Evolutionary conservation across 78 protist species (phyloP), one percentile per base, ranked within the genome.

Genomic region (Dictyostelium discoideum): DNA sequence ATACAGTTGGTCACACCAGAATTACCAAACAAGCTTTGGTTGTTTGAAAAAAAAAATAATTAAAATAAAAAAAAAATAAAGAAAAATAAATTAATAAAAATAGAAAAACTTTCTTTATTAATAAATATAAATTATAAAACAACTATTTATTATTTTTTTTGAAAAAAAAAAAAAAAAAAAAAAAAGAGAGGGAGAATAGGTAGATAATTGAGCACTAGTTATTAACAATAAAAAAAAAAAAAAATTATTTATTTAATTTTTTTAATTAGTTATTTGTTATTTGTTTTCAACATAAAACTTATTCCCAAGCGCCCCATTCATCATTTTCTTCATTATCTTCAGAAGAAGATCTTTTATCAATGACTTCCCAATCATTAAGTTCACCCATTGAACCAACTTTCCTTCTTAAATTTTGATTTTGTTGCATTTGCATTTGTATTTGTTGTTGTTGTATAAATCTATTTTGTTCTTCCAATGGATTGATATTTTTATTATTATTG

Each of bases 291-390:
- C 37, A 32, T 32, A 32, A 32, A 32, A 32, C 37, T 32, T 32
- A 73, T 73, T 73, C 79, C 79, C 79, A 73, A 32, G 39, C 44
- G 20, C 46, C 39, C 79, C 79, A 73, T 73, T 73, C 79, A 67
- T 67, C 76, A 54, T 54, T 54, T 54, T 54, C 65, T 73, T 73
- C 79, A 32, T 32, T 32, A 11, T 73, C 79, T 29, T 24, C 37
- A 26, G 79, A 73, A 14, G 79, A 73, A 26, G 37, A 26, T 32
- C 13, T 18, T 73, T 24, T 32, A 10, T 73, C 44, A 24, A 73
- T 73, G 29, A 73, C 29, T 32, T 73, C 79, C 79, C 79, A 73
- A 14, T 73, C 79, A 73, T 24, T 73, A 9, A 73, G 40, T 32
- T 73, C 79, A 73, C 79, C 79, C 10, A 32, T 29, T 32, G 79